phyloP scores from a whole-genome alignment of 2,329 filamentous ascomycete species.

The Xylaria sp. region DNA sequence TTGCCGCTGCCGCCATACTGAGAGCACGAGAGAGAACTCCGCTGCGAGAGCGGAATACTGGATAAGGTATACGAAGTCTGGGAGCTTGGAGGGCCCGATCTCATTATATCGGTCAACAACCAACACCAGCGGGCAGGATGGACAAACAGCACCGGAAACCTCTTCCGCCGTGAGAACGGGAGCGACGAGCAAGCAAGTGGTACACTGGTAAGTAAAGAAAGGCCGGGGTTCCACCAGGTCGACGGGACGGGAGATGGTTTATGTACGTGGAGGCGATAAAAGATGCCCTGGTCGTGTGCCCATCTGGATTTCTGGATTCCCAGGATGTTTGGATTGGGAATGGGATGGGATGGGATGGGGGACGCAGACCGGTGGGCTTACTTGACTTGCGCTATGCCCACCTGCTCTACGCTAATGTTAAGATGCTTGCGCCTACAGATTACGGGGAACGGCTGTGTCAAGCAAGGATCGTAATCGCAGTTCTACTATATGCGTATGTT shows the following conservation, averaged over 20 bases:
- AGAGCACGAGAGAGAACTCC: conserved; percentile 46
- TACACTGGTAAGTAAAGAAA: neutral
- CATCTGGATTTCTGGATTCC: conserved; percentile 1
- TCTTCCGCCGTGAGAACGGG: neutral
- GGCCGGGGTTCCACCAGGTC: neutral
- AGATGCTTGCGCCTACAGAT: neutral
- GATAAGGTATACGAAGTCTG: conserved; percentile 43
- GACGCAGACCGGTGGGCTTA: neutral
- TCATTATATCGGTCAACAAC: conserved; percentile 40
- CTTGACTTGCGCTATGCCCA: neutral
- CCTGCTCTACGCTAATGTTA: neutral
- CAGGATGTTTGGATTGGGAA: neutral
- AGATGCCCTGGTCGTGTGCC: conserved; percentile 1
- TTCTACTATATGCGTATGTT: too few species aligned
- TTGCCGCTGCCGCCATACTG: conserved; percentile 47
- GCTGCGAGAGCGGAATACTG: conserved; percentile 47
- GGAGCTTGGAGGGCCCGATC: conserved; percentile 38
- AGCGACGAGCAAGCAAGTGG: conserved; percentile 1
- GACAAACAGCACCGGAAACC: neutral
- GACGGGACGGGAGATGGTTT: conserved; percentile 20
- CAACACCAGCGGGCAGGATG: neutral
- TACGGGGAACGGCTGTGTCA: neutral
- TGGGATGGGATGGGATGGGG: neutral
- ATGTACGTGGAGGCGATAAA: conserved; percentile 7
- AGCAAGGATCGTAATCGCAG: neutral